Evolutionary conservation across 441 rosid species (phyloP).

Genomic region (Populus trichocarpa): DNA sequence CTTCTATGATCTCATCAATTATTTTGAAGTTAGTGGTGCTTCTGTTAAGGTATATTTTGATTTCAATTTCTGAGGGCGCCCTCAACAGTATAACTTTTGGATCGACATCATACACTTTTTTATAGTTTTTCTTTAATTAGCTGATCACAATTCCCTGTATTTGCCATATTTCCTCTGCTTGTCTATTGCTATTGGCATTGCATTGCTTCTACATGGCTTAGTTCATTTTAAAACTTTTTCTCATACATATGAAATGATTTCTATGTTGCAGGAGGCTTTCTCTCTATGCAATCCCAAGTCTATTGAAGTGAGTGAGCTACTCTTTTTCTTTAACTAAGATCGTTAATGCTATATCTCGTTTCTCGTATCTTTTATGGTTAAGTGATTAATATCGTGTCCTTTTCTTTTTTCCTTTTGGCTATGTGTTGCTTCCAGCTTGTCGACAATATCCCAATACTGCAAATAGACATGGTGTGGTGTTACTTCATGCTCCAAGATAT

Average conservation of each 20-base stretch:
- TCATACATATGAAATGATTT: conserved; percentile 7
- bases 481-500: conserved; percentile 84
- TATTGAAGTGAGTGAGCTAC: conserved; percentile 54
- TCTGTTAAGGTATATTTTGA: background rate
- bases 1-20: background rate
- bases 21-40: background rate
- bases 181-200: background rate
- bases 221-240: background rate
- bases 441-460: conserved; percentile 81
- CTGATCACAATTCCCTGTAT: background rate
- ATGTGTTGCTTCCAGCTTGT: conserved; percentile 48
- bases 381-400: background rate
- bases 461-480: conserved; percentile 98
- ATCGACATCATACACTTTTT: background rate
- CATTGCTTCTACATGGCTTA: no score
- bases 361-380: background rate
- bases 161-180: background rate
- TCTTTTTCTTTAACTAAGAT: conserved; percentile 2
- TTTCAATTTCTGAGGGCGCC: background rate
- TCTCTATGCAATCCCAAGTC: conserved; percentile 73
- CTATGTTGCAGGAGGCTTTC: conserved; percentile 63
- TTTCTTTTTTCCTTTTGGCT: conserved; percentile 1
- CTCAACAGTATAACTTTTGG: background rate
- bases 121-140: background rate
- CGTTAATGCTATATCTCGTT: background rate